phyloP scores from a whole-genome alignment of 768 basidiomycete species.

The Xerocomellus amylosporus region DNA sequence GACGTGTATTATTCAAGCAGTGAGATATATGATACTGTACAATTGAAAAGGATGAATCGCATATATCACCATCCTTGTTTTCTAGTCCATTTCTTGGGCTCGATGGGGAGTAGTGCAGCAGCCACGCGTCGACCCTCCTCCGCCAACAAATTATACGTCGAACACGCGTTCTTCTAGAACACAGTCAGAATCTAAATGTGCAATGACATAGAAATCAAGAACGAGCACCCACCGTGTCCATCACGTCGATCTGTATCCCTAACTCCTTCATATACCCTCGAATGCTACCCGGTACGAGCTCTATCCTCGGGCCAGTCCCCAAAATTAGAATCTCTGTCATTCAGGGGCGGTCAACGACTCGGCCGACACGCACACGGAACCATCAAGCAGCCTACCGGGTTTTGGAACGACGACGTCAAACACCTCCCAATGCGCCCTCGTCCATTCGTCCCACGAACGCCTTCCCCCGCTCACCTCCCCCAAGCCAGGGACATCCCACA shows the following conservation, averaged over 20 bases:
- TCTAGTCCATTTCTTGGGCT: conserved; percentile 49
- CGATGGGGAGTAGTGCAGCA: conserved; percentile 79
- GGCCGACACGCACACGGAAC: background rate
- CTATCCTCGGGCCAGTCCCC: conserved; percentile 75
- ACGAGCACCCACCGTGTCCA: conserved; percentile 64
- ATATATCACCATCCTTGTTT: conserved; percentile 15
- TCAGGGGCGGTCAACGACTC: background rate
- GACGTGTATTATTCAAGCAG: conserved; percentile 10
- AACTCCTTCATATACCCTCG: conserved; percentile 64
- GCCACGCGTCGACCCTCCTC: conserved; percentile 95
- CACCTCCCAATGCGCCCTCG: conserved; percentile 66
- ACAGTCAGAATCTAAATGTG: background rate
- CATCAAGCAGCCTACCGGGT: conserved; percentile 59
- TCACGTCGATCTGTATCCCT: conserved; percentile 86
- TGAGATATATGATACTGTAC: conserved; percentile 15
- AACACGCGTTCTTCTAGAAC: conserved; percentile 81
- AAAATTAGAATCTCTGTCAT: conserved; percentile 80
- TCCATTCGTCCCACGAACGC: conserved; percentile 67
- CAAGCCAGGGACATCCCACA: conserved; percentile 77
- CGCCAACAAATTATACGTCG: conserved; percentile 89
- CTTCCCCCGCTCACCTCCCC: background rate
- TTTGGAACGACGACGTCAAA: conserved; percentile 81
- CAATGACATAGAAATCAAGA: background rate
- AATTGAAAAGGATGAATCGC: background rate
- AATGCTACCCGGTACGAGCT: conserved; percentile 66